These are phyloP conservation scores for Leucosporidium creatinivorum DNA, from an alignment of 768 basidiomycete species.

Conservation along the genomic window DNA sequence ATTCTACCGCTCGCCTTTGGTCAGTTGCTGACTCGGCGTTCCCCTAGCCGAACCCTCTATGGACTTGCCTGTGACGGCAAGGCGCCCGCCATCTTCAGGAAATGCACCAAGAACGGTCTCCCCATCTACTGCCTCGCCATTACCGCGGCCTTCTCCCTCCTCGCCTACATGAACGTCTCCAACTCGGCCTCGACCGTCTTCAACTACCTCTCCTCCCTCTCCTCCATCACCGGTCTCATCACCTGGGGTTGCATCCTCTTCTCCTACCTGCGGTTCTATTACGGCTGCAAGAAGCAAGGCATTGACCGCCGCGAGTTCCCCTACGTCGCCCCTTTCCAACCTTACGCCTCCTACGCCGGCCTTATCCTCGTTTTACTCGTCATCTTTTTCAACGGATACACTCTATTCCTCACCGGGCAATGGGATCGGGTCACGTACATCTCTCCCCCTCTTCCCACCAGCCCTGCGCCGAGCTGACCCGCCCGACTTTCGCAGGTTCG, in stretches of 20 bases:
- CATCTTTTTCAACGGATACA: constrained; percentile 32
- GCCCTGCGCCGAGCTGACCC: background rate
- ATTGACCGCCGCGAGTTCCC: constrained; percentile 65
- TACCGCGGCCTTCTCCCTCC: constrained; percentile 53
- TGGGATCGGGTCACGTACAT: constrained; percentile 62
- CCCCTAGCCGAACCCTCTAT: constrained; percentile 67
- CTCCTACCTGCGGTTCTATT: constrained; percentile 74
- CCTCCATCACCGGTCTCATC: constrained; percentile 39
- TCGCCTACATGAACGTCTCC: constrained; percentile 68
- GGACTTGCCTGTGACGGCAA: constrained; percentile 64
- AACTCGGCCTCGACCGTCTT: constrained; percentile 52
- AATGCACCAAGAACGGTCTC: constrained; percentile 57
- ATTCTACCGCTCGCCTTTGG: too few species aligned
- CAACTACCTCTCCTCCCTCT: constrained; percentile 21
- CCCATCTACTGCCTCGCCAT: constrained; percentile 67
- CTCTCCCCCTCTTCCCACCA: constrained; percentile 41
- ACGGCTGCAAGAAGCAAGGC: constrained; percentile 71
- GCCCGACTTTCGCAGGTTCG: background rate
- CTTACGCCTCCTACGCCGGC: constrained; percentile 43
- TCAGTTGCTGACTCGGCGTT: too few species aligned
- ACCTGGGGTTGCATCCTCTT: constrained; percentile 73
- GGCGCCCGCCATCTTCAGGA: constrained; percentile 71
- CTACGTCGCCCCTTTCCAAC: constrained; percentile 57
- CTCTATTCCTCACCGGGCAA: constrained; percentile 50
- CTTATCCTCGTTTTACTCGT: constrained; percentile 22